These are phyloP conservation scores for Cyberlindnera samutprakarnensis DNA, from an alignment of 805 yeast genomes.

Conservation along the genomic window DNA sequence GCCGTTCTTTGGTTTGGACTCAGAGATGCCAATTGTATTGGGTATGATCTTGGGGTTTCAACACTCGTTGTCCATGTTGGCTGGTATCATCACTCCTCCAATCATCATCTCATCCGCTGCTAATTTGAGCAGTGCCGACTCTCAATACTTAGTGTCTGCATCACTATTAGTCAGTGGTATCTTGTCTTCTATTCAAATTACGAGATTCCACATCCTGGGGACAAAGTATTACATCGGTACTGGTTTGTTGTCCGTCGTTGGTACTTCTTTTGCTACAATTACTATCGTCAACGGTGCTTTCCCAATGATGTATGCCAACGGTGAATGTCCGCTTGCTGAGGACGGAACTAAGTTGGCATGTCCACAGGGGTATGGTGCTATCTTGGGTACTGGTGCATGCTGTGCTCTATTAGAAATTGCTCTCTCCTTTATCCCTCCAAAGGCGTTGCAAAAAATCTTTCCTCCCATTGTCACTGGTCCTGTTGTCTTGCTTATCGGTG, in stretches of 20 bases:
- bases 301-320: slow-evolving; percentile 72
- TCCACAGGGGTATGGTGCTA: slow-evolving; percentile 86
- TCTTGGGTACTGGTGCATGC: slow-evolving; percentile 70
- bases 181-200: slow-evolving; percentile 67
- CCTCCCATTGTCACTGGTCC: slow-evolving; percentile 94
- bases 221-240: slow-evolving; percentile 81
- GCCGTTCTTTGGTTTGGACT: slow-evolving; percentile 78
- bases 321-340: slow-evolving; percentile 53
- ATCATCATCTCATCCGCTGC: slow-evolving; percentile 61
- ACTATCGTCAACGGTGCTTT: slow-evolving; percentile 69
- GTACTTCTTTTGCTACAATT: slow-evolving; percentile 85
- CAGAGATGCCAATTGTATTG: slow-evolving; percentile 73
- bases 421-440: slow-evolving; percentile 74
- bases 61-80: slow-evolving; percentile 85
- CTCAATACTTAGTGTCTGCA: slow-evolving; percentile 65
- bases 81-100: slow-evolving; percentile 85
- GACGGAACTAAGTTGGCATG: slow-evolving; percentile 70
- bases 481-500: slow-evolving; percentile 80
- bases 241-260: slow-evolving; percentile 84
- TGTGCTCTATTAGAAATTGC: slow-evolving; percentile 72
- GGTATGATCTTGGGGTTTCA: slow-evolving; percentile 79
- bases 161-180: slow-evolving; percentile 65
- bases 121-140: slow-evolving; percentile 38
- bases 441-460: slow-evolving; percentile 59
- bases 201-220: slow-evolving; percentile 66